These are phyloP conservation scores for Teratosphaeria pseudoeucalypti DNA, from an alignment of 2,329 filamentous ascomycete genomes.

Conservation along the genomic window DNA sequence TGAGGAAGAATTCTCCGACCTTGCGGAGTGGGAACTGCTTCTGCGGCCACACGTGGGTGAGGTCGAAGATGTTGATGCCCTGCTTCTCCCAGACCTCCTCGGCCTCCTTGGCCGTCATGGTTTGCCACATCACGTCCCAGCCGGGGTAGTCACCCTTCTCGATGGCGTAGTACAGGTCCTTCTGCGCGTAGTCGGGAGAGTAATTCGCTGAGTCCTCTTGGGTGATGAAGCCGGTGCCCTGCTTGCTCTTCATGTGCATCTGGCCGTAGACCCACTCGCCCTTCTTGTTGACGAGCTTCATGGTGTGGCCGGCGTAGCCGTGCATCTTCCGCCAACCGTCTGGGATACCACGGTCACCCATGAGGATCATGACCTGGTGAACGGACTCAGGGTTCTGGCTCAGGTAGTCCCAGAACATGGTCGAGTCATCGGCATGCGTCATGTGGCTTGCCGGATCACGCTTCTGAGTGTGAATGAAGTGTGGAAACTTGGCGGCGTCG, in stretches of 20 bases:
- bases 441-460: conserved; percentile 61
- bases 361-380: conserved; percentile 45
- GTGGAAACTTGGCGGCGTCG: conserved; percentile 62
- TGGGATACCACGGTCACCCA: conserved; percentile 46
- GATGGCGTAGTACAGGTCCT: conserved; percentile 43
- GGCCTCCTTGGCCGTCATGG: conserved; percentile 43
- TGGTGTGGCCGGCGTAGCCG: conserved; percentile 42
- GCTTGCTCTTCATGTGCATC: conserved; percentile 44
- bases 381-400: conserved; percentile 44
- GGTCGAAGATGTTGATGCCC: conserved; percentile 45
- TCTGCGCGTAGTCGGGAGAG: conserved; percentile 42
- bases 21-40: conserved; percentile 43
- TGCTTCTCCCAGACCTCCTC: conserved; percentile 43
- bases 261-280: conserved; percentile 45
- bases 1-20: conserved; percentile 43
- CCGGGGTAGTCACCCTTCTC: conserved; percentile 43
- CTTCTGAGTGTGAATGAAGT: conserved; percentile 67
- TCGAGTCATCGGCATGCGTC: conserved; percentile 53
- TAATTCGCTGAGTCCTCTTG: conserved; percentile 42
- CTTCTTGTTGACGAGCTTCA: conserved; percentile 44
- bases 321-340: conserved; percentile 48
- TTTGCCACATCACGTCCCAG: conserved; percentile 43
- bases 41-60: conserved; percentile 47
- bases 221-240: conserved; percentile 43
- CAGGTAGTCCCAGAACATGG: conserved; percentile 57